Evolutionary conservation across 2,329 filamentous ascomycete genomes (phyloP), one percentile per base, ranked within the genome.

Genomic region (Stagonosporopsis rhizophila): DNA sequence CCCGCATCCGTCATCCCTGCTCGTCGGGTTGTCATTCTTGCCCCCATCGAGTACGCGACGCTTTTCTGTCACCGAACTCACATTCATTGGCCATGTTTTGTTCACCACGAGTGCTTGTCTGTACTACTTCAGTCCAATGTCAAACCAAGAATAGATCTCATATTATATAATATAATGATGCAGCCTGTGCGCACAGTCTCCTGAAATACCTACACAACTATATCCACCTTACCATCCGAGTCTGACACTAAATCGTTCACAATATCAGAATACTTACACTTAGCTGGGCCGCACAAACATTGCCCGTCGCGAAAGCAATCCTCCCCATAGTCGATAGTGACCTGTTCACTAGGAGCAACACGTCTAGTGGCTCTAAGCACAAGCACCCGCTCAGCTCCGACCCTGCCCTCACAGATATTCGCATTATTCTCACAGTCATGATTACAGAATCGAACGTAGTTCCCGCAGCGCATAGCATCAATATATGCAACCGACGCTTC

Each of bases 381-480:
- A 19, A 48, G 35, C 17, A 48, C 45, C 6, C 35, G 20, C 12
- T 48, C 35, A 17, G 20, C 27, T 4, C 58, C 60, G 1, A 56
- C 57, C 11, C 56, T 51, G 17, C 12, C 32, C 32, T 57, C 44
- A 7, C 7, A 25, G 30, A 58, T 50, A 14, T 51, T 42, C 2
- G 47, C 54, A 37, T 60, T 58, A 19, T 47, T 40, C 2, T 56
- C 51, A 35, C 60, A 62, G 30, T 30, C 42, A 25, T 62, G 54
- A 28, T 60, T 60, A 27, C 48, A 49, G 28, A 62, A 62, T 11
- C 60, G 28, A n/a, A 45, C 49, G 14, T 53, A 58, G 41, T 49
- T 51, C 1, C 51, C 54, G 7, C 19, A 47, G 7, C 44, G 14
- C 37, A 40, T 51, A 0, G 54, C 47, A 44, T 60, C 60, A 14